Base-by-base conservation (phyloP, 805 yeast species). In the Ogataea pini region DNA sequence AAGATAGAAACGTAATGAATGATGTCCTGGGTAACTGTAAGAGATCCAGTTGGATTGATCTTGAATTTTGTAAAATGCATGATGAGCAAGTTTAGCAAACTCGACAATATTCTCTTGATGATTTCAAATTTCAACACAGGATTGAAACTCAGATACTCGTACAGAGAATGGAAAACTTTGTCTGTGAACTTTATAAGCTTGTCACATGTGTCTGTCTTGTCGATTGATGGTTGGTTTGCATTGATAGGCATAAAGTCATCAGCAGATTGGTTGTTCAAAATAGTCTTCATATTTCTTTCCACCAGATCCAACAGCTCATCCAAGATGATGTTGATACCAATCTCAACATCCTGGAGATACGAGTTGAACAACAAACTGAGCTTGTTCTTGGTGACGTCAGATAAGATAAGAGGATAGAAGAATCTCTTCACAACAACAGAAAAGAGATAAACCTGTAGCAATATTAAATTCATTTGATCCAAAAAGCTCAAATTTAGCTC, bases 21-120 rank as follows among this genome's bases (percentile, higher is more conserved):
- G 7, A 87, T 82, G 67, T 91, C 97, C 58, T 85, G 86, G 0
- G 96, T 87, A 12, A 89, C 77, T 12, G 86, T 80, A 51, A 85
- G 75, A 25, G 96, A 96, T 45, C 97, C 98, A 6, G 83, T 79
- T 1, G 89, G 82, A 57, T 81, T 86, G 54, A 91, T 88, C 34
- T 79, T 81, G 62, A 80, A 87, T 59, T 83, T 86, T 51, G 83
- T 82, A 64, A 85, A 84, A 62, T 91, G 97, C 22, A 75, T 78
- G 56, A 89, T 70, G 40, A 92, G 68, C 37, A 79, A 72, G 22
- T 74, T 73, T 56, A 85, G 75, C 33, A 66, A 53, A 14, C 45
- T 47, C n/a, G 54, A 48, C 10, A 63, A 46, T 2, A 60, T 47
- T 34, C 60, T 55, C 10, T 48, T 55, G 32, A 62, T 50, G 14